Conservation (phyloP, 78 protist genomes). For the Cavenderia fasciculata region DNA sequence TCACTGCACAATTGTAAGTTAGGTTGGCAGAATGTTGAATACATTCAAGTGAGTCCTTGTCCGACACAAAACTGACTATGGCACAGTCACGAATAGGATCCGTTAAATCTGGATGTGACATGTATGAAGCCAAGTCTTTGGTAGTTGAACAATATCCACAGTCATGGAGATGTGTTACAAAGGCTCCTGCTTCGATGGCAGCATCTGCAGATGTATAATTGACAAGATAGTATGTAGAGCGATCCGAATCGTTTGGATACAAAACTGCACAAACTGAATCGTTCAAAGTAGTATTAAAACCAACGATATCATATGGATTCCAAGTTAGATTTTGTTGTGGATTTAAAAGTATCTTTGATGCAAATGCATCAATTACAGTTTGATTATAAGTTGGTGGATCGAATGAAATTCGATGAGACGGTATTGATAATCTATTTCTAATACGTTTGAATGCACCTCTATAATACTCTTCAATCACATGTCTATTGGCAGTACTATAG, state of each 20-base stretch:
- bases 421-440: background rate
- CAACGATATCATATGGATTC: slow-evolving; percentile 65
- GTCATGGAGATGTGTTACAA: slow-evolving; percentile 73
- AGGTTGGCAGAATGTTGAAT: slow-evolving; percentile 64
- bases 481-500: background rate
- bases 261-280: slow-evolving; percentile 76
- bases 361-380: slow-evolving; percentile 80
- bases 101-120: slow-evolving; percentile 72
- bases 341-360: slow-evolving; percentile 64
- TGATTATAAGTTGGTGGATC: slow-evolving; percentile 75
- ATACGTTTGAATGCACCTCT: slow-evolving; percentile 43
- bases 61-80: slow-evolving; percentile 36
- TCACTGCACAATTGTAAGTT: slow-evolving; percentile 68
- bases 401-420: background rate
- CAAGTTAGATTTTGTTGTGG: slow-evolving; percentile 23
- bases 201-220: slow-evolving; percentile 46
- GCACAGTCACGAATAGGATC: slow-evolving; percentile 79
- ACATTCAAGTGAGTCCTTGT: slow-evolving; percentile 54
- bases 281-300: slow-evolving; percentile 35
- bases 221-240: slow-evolving; percentile 42
- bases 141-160: slow-evolving; percentile 81
- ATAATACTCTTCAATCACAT: background rate
- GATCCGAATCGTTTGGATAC: slow-evolving; percentile 41
- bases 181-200: slow-evolving; percentile 74
- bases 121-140: slow-evolving; percentile 66